Conservation (phyloP, 371 early-diverging fungal genomes). For the Catenaria anguillulae region DNA sequence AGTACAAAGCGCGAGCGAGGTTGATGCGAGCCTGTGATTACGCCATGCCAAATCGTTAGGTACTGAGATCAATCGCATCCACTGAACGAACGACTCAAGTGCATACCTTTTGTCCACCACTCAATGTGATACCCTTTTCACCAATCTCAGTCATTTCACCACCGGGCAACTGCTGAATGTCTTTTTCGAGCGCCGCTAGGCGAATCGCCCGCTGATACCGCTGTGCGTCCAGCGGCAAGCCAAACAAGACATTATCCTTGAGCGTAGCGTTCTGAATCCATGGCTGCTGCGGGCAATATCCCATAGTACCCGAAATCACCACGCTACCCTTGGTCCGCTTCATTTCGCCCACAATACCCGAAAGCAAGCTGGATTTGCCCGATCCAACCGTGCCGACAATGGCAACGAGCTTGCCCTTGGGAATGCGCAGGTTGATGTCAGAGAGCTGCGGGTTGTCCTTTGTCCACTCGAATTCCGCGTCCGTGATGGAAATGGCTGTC, state of each 20-base stretch:
- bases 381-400: constrained; percentile 83
- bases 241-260: too few relatives aligned
- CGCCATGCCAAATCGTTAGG: too few relatives aligned
- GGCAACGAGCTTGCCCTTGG: constrained; percentile 48
- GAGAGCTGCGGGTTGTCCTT: constrained; percentile 28
- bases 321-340: too few relatives aligned
- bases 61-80: too few relatives aligned
- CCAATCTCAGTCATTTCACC: too few relatives aligned
- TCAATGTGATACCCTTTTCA: too few relatives aligned
- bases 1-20: not conserved
- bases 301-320: constrained; percentile 66
- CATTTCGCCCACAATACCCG: too few relatives aligned
- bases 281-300: constrained; percentile 79
- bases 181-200: constrained; percentile 47
- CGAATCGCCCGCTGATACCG: constrained; percentile 49
- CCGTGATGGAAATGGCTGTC: not conserved
- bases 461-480: not conserved
- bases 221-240: too few relatives aligned
- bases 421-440: constrained; percentile 45
- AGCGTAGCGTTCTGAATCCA: too few relatives aligned
- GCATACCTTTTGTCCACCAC: constrained; percentile 74
- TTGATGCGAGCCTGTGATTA: constrained; percentile 39
- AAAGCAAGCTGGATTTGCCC: too few relatives aligned
- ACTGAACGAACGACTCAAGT: constrained; percentile 38
- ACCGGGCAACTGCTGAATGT: too few relatives aligned